Evolutionary conservation across 352 stramenopile species (phyloP), one percentile per base, ranked within the genome.

Genomic region (Aphanomyces invadans): DNA sequence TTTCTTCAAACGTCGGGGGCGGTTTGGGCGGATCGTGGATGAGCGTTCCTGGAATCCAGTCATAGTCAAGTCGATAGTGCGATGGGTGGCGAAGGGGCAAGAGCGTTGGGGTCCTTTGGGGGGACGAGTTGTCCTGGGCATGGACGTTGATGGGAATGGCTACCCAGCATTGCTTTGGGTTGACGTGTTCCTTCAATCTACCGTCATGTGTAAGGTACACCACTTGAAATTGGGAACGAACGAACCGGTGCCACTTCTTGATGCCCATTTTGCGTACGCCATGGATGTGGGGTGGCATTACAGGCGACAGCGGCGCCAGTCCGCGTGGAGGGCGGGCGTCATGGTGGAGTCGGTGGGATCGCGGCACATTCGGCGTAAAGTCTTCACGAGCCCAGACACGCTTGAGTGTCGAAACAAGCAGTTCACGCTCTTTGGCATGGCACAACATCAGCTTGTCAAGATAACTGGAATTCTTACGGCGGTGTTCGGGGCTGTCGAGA

Each of bases 151-250:
- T 72, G 1, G 80, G 80, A 28, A 89, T 79, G 23, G 80, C 78
- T 19, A 89, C 78, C 78, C 78, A 89, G 51, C 86, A 64, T 51
- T 84, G 84, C 38, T 70, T 57, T 39, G 80, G 52, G 57, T 86
- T 87, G 25, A 89, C 80, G 32, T 70, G 72, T 25, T 73, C 72
- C 28, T 75, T 70, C 64, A 70, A 63, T 7, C 62, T 68, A 11
- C 74, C 49, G n/a, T n/a, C n/a, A n/a, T n/a, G n/a, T n/a, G n/a
- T n/a, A n/a, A n/a, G n/a, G n/a, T n/a, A n/a, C n/a, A n/a, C 31
- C 17, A 28, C 21, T 17, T 17, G 23, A 33, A 42, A 44, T 60
- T 15, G 48, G 12, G 19, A 55, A 57, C 36, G 87, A 77, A 1
- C 71, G 70, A 23, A 87, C 72, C 36, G 73, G 72, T 55, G 81